Conservation (phyloP, 2,329 filamentous ascomycete species). For the Neonectria magnoliae region DNA sequence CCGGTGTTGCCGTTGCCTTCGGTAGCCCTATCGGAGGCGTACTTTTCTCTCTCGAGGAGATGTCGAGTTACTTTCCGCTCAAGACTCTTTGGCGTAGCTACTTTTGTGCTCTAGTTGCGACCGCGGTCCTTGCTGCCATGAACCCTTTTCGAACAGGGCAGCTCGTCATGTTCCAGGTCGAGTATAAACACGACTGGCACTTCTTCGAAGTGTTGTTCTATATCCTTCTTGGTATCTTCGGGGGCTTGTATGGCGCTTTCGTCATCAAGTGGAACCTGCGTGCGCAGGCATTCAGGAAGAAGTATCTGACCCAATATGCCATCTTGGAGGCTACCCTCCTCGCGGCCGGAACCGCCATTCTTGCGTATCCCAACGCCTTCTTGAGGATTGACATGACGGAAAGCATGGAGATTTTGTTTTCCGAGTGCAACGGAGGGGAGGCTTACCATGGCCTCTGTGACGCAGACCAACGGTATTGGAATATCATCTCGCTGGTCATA, state of each 20-base stretch:
- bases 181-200: conserved; percentile 96
- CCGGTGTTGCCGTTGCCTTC: conserved; percentile 95
- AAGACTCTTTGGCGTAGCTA: conserved; percentile 99
- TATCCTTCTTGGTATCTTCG: conserved; percentile 89
- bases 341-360: conserved; percentile 82
- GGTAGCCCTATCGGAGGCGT: conserved; percentile 97
- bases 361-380: conserved; percentile 98
- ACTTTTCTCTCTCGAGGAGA: conserved; percentile 96
- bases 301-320: conserved; percentile 85
- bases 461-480: conserved; percentile 75
- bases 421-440: conserved; percentile 89
- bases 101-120: conserved; percentile 95
- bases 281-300: conserved; percentile 91
- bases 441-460: conserved; percentile 94
- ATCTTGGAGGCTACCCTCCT: conserved; percentile 87
- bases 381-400: conserved; percentile 98
- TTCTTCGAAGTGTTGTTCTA: conserved; percentile 97
- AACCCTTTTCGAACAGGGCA: conserved; percentile 98
- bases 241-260: conserved; percentile 93
- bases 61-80: conserved; percentile 94
- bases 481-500: conserved; percentile 79
- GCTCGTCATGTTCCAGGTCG: conserved; percentile 98
- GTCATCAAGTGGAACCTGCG: conserved; percentile 98
- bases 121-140: conserved; percentile 91
- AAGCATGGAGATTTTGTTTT: conserved; percentile 97